phyloP scores from a whole-genome alignment of 495 filamentous ascomycete genomes.

The Clavariopsis aquatica region DNA sequence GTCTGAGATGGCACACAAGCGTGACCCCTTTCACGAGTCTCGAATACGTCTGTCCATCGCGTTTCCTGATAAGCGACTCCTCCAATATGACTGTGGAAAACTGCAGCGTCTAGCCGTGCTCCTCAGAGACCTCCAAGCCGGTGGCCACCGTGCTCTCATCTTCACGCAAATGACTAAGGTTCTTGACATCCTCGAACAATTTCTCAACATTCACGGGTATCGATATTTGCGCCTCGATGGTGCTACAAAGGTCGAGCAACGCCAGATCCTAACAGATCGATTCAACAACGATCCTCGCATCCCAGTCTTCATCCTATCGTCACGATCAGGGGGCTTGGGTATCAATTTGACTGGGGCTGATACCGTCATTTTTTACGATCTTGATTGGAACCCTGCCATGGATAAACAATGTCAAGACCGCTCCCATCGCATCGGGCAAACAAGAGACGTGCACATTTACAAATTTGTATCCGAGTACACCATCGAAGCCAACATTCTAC shows the following conservation, averaged over 20 bases:
- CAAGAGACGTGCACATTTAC: constrained; percentile 97
- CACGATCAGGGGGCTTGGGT: constrained; percentile 89
- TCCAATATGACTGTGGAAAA: constrained; percentile 98
- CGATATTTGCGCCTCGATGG: constrained; percentile 96
- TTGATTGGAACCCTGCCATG: constrained; percentile 99
- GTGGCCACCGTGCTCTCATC: constrained; percentile 90
- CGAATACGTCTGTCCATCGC: constrained; percentile 91
- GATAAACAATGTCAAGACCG: constrained; percentile 99
- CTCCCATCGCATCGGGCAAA: constrained; percentile 97
- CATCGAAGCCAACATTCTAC: constrained; percentile 97
- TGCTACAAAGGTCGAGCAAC: constrained; percentile 89
- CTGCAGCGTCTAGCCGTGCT: constrained; percentile 87
- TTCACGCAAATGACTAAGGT: constrained; percentile 99
- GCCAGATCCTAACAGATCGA: constrained; percentile 91
- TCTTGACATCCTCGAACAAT: constrained; percentile 94
- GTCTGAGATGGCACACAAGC: constrained; percentile 57
- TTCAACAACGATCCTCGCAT: constrained; percentile 96
- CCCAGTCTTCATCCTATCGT: constrained; percentile 91
- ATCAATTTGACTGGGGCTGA: constrained; percentile 97
- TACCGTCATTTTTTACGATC: constrained; percentile 98
- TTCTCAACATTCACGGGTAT: constrained; percentile 96
- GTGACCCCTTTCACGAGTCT: constrained; percentile 89
- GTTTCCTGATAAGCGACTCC: constrained; percentile 90
- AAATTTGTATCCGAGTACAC: constrained; percentile 96
- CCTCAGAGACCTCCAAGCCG: constrained; percentile 81